phyloP scores from a whole-genome alignment of 176 grass and related monocot genomes.

The Phoenix dactylifera region DNA sequence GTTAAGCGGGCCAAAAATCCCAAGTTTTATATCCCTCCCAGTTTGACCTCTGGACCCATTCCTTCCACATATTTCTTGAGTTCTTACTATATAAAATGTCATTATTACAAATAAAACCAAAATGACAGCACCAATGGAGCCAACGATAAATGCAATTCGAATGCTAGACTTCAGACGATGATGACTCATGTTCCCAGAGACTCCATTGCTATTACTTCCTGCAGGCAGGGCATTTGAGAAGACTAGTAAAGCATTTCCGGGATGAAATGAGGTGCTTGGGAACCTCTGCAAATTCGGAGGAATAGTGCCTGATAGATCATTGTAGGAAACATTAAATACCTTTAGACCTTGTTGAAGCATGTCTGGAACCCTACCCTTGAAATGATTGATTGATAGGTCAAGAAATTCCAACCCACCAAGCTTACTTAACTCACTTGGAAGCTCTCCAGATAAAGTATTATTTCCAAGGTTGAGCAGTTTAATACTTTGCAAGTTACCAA shows the following conservation, averaged over 20 bases:
- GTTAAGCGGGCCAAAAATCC: constrained; percentile 44
- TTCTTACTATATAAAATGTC: constrained; percentile 67
- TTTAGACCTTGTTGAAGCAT: constrained; percentile 55
- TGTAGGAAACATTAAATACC: constrained; percentile 78
- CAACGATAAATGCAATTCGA: constrained; percentile 65
- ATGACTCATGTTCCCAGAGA: constrained; percentile 15
- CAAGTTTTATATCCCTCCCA: constrained; percentile 60
- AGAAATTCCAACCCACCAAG: constrained; percentile 55
- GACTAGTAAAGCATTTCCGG: constrained; percentile 67
- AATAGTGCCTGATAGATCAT: constrained; percentile 70
- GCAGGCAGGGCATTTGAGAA: constrained; percentile 61
- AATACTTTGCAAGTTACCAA: constrained; percentile 69
- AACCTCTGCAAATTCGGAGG: constrained; percentile 75
- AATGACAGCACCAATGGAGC: constrained; percentile 59
- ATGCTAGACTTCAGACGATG: constrained; percentile 47
- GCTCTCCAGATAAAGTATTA: constrained; percentile 73
- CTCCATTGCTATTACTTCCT: constrained; percentile 22
- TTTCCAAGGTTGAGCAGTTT: constrained; percentile 49
- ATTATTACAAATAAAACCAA: constrained; percentile 63
- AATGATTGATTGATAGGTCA: constrained; percentile 78
- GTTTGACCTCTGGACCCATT: constrained; percentile 19
- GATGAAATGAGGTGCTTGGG: constrained; percentile 62
- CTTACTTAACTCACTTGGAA: constrained; percentile 70
- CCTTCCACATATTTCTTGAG: constrained; percentile 72
- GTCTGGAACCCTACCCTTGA: constrained; percentile 66